A percentile compares a stretch with the other conserved stretches of the same genome.
Evolutionary conservation across 495 filamentous ascomycete genomes (phyloP).

Genomic region (Darksidea phi): DNA sequence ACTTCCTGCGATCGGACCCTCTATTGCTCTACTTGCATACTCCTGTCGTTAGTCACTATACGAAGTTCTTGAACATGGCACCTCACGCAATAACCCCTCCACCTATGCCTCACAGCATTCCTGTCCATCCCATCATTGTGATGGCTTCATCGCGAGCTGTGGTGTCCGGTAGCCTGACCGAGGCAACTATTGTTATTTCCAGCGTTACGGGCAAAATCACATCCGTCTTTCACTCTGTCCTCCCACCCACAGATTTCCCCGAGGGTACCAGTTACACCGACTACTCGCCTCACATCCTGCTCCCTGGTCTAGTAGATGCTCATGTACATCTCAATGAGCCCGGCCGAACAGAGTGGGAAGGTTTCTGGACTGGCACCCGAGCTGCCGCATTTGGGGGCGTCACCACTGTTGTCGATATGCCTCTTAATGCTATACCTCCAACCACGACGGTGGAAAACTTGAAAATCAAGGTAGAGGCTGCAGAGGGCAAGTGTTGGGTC

Average conservation of each 20-base stretch:
- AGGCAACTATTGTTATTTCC: conserved; percentile 78
- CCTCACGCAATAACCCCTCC: conserved; percentile 38
- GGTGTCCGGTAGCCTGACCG: conserved; percentile 63
- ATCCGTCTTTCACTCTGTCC: conserved; percentile 68
- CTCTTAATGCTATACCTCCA: conserved; percentile 92
- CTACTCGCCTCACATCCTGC: conserved; percentile 80
- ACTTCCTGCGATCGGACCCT: conserved; percentile 3
- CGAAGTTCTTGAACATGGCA: conserved; percentile 26
- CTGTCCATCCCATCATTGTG: conserved; percentile 57
- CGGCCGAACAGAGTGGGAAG: conserved; percentile 97
- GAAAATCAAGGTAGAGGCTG: conserved; percentile 80
- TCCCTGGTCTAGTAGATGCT: conserved; percentile 92
- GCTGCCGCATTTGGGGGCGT: conserved; percentile 95
- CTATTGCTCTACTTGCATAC: conserved; percentile 3
- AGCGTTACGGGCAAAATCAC: conserved; percentile 79
- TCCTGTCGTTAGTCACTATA: neutral
- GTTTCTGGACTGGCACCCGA: conserved; percentile 88
- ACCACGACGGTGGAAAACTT: conserved; percentile 85
- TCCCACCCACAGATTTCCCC: conserved; percentile 72
- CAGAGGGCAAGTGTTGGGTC: conserved; percentile 91
- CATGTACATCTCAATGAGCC: conserved; percentile 99
- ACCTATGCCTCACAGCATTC: conserved; percentile 26
- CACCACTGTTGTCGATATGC: conserved; percentile 98
- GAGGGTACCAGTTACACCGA: conserved; percentile 70
- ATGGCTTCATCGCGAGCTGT: conserved; percentile 81